Conservation (phyloP, 495 filamentous ascomycete genomes). For the Xylaria acuta region DNA sequence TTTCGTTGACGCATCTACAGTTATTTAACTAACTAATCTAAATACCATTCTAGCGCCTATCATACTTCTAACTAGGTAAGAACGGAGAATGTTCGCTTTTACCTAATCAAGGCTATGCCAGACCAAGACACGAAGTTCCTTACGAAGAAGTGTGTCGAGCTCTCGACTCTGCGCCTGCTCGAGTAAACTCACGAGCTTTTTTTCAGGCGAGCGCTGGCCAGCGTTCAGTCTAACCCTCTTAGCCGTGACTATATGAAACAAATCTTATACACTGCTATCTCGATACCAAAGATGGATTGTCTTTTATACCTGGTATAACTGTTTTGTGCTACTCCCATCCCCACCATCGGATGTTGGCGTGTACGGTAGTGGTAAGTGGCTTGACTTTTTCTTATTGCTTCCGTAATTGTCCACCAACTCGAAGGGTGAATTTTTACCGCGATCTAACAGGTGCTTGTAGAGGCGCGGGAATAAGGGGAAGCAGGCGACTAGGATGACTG, state of each 20-base stretch:
- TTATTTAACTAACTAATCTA: not conserved
- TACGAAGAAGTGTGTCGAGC: not conserved
- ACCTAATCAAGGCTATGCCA: not conserved
- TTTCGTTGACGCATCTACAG: not conserved
- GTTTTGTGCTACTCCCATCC: not conserved
- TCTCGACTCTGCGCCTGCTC: not conserved
- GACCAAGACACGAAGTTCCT: not conserved
- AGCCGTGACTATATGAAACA: not conserved
- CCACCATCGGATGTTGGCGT: not conserved
- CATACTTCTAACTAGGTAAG: not conserved
- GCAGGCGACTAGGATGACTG: constrained; percentile 29
- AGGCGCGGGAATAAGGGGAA: constrained; percentile 24
- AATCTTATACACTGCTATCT: not conserved
- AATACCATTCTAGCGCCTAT: not conserved
- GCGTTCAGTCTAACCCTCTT: not conserved
- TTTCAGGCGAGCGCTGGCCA: not conserved
- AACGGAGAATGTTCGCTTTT: not conserved
- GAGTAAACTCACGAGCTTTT: not conserved
- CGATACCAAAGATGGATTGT: not conserved
- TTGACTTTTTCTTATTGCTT: constrained; percentile 6
- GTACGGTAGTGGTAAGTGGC: not conserved
- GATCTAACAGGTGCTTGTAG: constrained; percentile 3
- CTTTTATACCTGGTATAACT: constrained; percentile 9
- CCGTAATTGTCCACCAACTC: constrained; percentile 5
- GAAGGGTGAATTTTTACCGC: not conserved